These are phyloP conservation scores for Pelargonium nanum DNA, from an alignment of 345 rosid genomes.

Conservation along the genomic window DNA sequence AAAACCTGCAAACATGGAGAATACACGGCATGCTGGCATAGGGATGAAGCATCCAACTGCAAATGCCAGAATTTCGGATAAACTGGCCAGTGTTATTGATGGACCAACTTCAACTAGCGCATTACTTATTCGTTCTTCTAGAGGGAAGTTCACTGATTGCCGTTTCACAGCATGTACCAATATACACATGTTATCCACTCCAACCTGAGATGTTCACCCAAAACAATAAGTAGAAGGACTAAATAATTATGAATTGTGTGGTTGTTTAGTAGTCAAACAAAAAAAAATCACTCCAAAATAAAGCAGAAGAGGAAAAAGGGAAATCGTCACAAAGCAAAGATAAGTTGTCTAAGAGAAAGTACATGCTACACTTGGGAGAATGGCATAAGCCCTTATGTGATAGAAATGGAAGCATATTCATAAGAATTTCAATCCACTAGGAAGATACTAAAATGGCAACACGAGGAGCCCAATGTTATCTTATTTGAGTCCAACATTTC, in stretches of 20 bases:
- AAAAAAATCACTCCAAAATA: too few relatives aligned
- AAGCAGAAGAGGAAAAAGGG: too few relatives aligned
- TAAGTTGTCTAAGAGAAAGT: too few relatives aligned
- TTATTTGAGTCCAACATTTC: too few relatives aligned
- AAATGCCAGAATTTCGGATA: conserved; percentile 92
- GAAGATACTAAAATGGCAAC: too few relatives aligned
- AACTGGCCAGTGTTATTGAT: conserved; percentile 90
- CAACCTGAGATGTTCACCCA: conserved; percentile 45
- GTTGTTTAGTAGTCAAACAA: too few relatives aligned
- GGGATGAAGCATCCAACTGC: conserved; percentile 90
- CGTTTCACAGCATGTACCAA: conserved; percentile 95
- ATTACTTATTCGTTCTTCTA: conserved; percentile 80
- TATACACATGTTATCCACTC: conserved; percentile 98
- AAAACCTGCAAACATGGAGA: conserved; percentile 94
- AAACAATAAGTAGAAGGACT: neutral
- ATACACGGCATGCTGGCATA: conserved; percentile 97
- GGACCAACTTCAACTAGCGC: conserved; percentile 98
- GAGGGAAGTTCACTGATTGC: conserved; percentile 51
- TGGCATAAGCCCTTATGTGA: too few relatives aligned
- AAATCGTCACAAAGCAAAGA: too few relatives aligned
- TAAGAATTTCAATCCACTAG: too few relatives aligned
- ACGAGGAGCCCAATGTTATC: too few relatives aligned
- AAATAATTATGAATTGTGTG: neutral
- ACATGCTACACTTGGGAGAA: too few relatives aligned
- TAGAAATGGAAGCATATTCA: too few relatives aligned